Evolutionary conservation across 441 rosid species (phyloP).

Genomic region (Erodium texanum): DNA sequence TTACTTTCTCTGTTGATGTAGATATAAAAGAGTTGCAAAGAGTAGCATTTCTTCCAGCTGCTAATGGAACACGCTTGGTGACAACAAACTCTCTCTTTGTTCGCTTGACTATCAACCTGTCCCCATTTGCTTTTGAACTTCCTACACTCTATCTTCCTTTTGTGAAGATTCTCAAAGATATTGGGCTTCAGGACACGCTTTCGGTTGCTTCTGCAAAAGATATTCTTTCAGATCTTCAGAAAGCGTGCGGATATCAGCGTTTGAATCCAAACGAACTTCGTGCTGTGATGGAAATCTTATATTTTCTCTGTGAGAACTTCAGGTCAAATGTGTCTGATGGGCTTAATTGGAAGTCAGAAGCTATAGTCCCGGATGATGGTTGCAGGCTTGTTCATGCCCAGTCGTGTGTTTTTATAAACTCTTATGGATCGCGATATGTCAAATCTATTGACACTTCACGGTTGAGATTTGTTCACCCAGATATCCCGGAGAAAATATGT

Average conservation of each 20-base stretch:
- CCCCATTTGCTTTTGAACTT: conserved; percentile 97
- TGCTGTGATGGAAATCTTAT: conserved; percentile 85
- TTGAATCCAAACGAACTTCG: conserved; percentile 95
- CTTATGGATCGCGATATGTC: conserved; percentile 66
- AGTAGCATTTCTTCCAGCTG: conserved; percentile 90
- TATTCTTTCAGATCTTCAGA: conserved; percentile 66
- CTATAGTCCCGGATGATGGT: conserved; percentile 87
- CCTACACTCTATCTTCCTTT: conserved; percentile 77
- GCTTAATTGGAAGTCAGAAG: conserved; percentile 44
- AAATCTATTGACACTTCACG: conserved; percentile 65
- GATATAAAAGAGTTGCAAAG: conserved; percentile 62
- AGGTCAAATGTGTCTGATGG: conserved; percentile 27
- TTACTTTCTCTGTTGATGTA: conserved; percentile 26
- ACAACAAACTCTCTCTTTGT: conserved; percentile 70
- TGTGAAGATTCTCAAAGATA: conserved; percentile 70
- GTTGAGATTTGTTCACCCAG: conserved; percentile 82
- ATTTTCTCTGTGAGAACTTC: conserved; percentile 52
- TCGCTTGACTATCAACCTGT: conserved; percentile 68
- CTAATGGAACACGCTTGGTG: conserved; percentile 95
- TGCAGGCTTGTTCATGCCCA: conserved; percentile 87
- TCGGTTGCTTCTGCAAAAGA: conserved; percentile 67
- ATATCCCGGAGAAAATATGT: conserved; percentile 71
- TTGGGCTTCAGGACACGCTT: conserved; percentile 81
- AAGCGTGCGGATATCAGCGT: conserved; percentile 81
- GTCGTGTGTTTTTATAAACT: conserved; percentile 73